Percentiles rank a stretch among this genome's conserved stretches.
phyloP scores from a whole-genome alignment of 352 stramenopile species.

The Peronospora destructor region DNA sequence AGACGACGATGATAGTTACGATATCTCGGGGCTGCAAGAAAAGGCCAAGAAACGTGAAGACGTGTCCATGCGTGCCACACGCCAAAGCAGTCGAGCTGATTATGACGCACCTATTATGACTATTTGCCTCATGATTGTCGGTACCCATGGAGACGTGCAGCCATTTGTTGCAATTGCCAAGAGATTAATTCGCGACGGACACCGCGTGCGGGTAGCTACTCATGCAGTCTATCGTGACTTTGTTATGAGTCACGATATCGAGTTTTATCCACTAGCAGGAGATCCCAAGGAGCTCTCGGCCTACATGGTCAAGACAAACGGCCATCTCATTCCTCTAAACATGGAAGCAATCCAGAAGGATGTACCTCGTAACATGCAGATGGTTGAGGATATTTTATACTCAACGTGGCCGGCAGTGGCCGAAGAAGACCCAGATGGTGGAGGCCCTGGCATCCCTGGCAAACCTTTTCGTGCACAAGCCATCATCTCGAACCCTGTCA shows the following conservation, averaged over 20 bases:
- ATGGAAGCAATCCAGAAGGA: constrained; percentile 54
- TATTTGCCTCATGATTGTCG: constrained; percentile 89
- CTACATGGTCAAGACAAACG: constrained; percentile 90
- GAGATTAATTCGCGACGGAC: constrained; percentile 71
- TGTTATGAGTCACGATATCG: constrained; percentile 62
- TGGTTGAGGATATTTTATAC: constrained; percentile 86
- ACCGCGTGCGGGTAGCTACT: constrained; percentile 88
- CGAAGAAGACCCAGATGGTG: constrained; percentile 65
- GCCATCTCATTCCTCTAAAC: constrained; percentile 64
- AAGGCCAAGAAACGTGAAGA: constrained; percentile 21
- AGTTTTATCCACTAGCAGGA: constrained; percentile 75
- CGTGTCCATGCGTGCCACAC: constrained; percentile 10
- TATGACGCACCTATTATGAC: constrained; percentile 43
- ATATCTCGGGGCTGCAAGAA: constrained; percentile 33
- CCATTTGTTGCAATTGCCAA: constrained; percentile 84
- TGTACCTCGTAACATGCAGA: constrained; percentile 80
- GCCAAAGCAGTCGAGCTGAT: constrained; percentile 16
- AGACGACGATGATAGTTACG: constrained; percentile 38
- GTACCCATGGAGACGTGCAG: constrained; percentile 82
- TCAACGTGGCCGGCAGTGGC: constrained; percentile 86
- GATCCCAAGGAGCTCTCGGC: constrained; percentile 70
- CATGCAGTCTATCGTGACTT: constrained; percentile 85
- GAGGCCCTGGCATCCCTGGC: constrained; percentile 32
- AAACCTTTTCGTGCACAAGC: constrained; percentile 81
- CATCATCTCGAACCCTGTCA: constrained; percentile 93